phyloP scores from a whole-genome alignment of 768 basidiomycete genomes.

The Phaeotremella fagi region DNA sequence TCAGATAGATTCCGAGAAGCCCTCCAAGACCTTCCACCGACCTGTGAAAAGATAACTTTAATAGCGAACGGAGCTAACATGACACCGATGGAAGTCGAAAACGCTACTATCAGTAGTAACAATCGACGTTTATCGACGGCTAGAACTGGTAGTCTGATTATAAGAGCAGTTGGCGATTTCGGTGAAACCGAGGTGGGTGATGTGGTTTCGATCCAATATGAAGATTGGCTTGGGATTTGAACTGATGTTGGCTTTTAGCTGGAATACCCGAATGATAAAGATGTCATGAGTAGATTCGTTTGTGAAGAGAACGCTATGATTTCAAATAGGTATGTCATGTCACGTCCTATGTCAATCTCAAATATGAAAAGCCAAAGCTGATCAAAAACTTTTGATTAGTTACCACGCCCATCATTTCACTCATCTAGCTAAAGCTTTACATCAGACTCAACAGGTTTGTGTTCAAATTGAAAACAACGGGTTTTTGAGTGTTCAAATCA shows the following conservation, averaged over 20 bases:
- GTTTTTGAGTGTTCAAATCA: conserved; percentile 78
- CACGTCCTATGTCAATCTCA: not conserved
- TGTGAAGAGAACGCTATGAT: conserved; percentile 57
- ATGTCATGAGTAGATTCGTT: conserved; percentile 85
- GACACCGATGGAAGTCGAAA: conserved; percentile 3
- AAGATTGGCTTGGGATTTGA: too few species aligned
- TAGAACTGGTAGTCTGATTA: conserved; percentile 65
- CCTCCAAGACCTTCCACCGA: conserved; percentile 81
- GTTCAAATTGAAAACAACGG: conserved; percentile 79
- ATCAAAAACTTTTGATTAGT: conserved; percentile 52
- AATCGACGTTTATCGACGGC: conserved; percentile 27
- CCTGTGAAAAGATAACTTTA: conserved; percentile 78
- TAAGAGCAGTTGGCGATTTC: conserved; percentile 74
- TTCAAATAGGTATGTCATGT: conserved; percentile 59
- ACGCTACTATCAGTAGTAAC: conserved; percentile 21
- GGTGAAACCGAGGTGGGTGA: conserved; percentile 71
- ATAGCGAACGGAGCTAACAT: conserved; percentile 62
- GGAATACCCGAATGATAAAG: conserved; percentile 90
- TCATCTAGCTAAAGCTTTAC: conserved; percentile 67
- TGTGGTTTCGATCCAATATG: too few species aligned
- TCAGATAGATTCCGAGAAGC: conserved; percentile 94
- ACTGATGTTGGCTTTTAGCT: conserved; percentile 55
- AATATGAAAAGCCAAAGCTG: not conserved
- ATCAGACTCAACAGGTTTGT: conserved; percentile 80
- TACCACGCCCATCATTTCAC: conserved; percentile 78